Conservation (phyloP, 257 asterid species). For the Phtheirospermum japonicum region DNA sequence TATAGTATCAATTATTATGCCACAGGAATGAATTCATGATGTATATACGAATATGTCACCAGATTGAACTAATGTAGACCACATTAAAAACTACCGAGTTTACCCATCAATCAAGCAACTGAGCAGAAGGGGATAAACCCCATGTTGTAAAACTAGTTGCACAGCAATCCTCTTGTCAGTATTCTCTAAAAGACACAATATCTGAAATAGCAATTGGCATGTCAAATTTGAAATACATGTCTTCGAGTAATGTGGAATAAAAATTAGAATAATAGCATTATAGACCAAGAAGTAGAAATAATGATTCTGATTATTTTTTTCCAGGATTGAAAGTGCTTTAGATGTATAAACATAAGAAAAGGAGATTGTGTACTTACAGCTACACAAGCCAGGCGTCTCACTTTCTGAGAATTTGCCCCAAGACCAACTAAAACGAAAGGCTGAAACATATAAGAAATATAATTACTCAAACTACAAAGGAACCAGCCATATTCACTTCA, state of each 20-base stretch:
- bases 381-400: slow-evolving; percentile 71
- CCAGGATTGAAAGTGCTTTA: not conserved
- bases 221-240: slow-evolving; percentile 20
- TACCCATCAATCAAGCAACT: slow-evolving; percentile 88
- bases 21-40: not conserved
- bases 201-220: slow-evolving; percentile 43
- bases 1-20: not conserved
- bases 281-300: not conserved
- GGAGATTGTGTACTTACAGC: slow-evolving; percentile 47
- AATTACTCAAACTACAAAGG: slow-evolving; percentile 25
- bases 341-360: slow-evolving; percentile 19
- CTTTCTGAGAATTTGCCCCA: slow-evolving; percentile 76
- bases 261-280: not conserved
- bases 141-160: slow-evolving; percentile 51
- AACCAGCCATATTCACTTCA: not conserved
- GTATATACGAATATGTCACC: not conserved
- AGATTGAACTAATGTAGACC: slow-evolving; percentile 5
- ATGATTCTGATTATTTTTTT: not conserved
- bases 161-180: slow-evolving; percentile 52
- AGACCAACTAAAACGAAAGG: slow-evolving; percentile 75
- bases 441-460: slow-evolving; percentile 46
- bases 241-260: slow-evolving; percentile 1
- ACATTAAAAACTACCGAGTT: slow-evolving; percentile 24
- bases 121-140: slow-evolving; percentile 71
- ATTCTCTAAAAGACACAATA: slow-evolving; percentile 62